Base-by-base conservation (phyloP, 2,329 filamentous ascomycete species). In the Dendrostoma leiphaemia region DNA sequence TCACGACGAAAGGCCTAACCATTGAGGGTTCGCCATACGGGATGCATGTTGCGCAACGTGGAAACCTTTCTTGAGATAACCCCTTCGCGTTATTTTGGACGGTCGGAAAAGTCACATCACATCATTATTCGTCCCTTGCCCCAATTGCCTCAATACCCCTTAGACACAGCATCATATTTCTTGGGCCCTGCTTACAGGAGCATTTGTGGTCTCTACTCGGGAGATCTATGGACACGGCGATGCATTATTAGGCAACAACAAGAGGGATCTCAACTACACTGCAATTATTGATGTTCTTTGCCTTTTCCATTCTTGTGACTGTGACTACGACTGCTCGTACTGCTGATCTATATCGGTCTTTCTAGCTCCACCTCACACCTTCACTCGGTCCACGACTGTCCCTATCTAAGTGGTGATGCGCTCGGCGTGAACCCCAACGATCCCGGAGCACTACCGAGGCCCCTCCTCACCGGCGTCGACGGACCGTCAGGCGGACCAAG, bases 391-490 rank as follows among this genome's bases (percentile, higher is more conserved):
- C 12, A 31, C n/a, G 8, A 10, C 35, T 6, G 3, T 4, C n/a
- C 13, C 31, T 55, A 55, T 29, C 37, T 52, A 2, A 56, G 46
- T 23, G 54, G 54, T 31, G 38, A 52, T 6, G 47, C 29, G 19
- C 32, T 48, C 12, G 56, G 56, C 8, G 56, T 55, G 15, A 58
- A 58, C 3, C 52, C 53, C 26, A 48, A 34, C 21, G 40, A 44
- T 8, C 34, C 43, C 9, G 41, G 13, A 7, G 40, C n/a, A 40
- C 31, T 45, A 15, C 28, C 28, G 15, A 24, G 43, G 15, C 48
- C 48, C 32, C 52, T 55, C 38, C 52, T 48, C 2, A 58, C 26
- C 26, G 56, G 56, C 17, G 56, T 58, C 23, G 56, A 58, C 15
- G 56, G 56, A 9, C 38, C 51, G 8, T 55, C 55, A 3, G n/a